phyloP scores from a whole-genome alignment of 192 early-diverging fungal species.

The Dissophora globulifera region DNA sequence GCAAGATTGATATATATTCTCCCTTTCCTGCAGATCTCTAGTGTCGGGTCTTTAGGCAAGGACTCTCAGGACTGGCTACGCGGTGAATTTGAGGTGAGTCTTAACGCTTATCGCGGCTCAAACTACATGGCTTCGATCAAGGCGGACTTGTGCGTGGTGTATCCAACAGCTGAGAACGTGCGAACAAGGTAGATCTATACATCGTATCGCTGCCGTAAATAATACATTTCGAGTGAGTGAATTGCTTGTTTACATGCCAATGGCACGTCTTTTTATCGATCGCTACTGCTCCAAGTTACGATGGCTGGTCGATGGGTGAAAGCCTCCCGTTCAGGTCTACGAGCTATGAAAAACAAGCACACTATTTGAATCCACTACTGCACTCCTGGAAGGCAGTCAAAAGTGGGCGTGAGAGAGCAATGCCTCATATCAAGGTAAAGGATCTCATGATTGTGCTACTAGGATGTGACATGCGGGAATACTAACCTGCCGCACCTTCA shows the following conservation, averaged over 20 bases:
- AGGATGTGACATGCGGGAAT: no score
- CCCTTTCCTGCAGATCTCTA: slow-evolving; percentile 61
- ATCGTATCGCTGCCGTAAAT: no score
- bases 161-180: slow-evolving; percentile 71
- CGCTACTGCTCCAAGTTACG: no score
- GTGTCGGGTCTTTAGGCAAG: slow-evolving; percentile 68
- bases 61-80: slow-evolving; percentile 64
- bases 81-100: slow-evolving; percentile 61
- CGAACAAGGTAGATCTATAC: slow-evolving; percentile 60
- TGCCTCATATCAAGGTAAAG: slow-evolving; percentile 74
- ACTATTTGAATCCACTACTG: slow-evolving; percentile 62
- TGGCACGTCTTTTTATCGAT: no score
- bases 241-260: no score
- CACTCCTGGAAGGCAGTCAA: slow-evolving; percentile 60
- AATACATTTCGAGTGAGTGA: no score
- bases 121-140: slow-evolving; percentile 21
- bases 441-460: neutral
- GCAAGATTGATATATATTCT: neutral
- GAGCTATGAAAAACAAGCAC: slow-evolving; percentile 63
- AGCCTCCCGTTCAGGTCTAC: slow-evolving; percentile 50
- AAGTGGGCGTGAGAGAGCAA: slow-evolving; percentile 63
- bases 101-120: slow-evolving; percentile 38
- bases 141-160: slow-evolving; percentile 58
- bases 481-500: no score
- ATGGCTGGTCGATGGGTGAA: slow-evolving; percentile 65